Conservation (phyloP, 2,329 filamentous ascomycete genomes). For the Xylariaceae sp. region DNA sequence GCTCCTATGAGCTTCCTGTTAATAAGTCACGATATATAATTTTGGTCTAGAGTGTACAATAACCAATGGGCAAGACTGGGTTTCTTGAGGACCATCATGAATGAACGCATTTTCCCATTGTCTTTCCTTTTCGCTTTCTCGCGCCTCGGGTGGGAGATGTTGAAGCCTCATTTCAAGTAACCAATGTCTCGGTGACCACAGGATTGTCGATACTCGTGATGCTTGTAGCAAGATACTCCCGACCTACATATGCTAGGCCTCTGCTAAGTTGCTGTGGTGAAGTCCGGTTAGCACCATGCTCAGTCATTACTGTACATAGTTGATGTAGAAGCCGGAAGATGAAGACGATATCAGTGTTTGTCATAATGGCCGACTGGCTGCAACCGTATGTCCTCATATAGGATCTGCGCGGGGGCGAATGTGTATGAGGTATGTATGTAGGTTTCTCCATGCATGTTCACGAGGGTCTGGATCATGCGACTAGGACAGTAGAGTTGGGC, state of each 20-base stretch:
- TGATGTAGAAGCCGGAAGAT: background rate
- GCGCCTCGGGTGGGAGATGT: background rate
- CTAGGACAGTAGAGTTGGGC: too few relatives aligned
- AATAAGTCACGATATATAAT: slow-evolving; percentile 10
- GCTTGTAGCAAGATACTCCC: background rate
- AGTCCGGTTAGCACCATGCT: background rate
- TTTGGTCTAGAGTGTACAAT: slow-evolving; percentile 18
- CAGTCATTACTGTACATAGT: background rate
- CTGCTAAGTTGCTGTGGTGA: background rate
- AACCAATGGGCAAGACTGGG: slow-evolving; percentile 7
- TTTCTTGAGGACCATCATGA: slow-evolving; percentile 2
- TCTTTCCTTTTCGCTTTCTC: background rate
- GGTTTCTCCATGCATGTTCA: too few relatives aligned
- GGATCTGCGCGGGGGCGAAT: too few relatives aligned
- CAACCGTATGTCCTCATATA: too few relatives aligned
- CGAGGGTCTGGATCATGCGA: too few relatives aligned
- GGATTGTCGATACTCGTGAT: background rate
- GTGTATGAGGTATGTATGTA: too few relatives aligned
- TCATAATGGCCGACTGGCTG: too few relatives aligned
- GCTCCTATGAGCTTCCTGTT: slow-evolving; percentile 43
- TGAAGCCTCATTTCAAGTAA: background rate
- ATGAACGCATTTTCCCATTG: slow-evolving; percentile 2
- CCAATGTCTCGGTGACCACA: background rate
- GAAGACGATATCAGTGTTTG: too few relatives aligned
- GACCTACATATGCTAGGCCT: background rate